A percentile compares a stretch with the other conserved stretches of the same genome.
These are phyloP conservation scores for Tirmania nivea DNA, from an alignment of 495 filamentous ascomycete species.

Conservation along the genomic window DNA sequence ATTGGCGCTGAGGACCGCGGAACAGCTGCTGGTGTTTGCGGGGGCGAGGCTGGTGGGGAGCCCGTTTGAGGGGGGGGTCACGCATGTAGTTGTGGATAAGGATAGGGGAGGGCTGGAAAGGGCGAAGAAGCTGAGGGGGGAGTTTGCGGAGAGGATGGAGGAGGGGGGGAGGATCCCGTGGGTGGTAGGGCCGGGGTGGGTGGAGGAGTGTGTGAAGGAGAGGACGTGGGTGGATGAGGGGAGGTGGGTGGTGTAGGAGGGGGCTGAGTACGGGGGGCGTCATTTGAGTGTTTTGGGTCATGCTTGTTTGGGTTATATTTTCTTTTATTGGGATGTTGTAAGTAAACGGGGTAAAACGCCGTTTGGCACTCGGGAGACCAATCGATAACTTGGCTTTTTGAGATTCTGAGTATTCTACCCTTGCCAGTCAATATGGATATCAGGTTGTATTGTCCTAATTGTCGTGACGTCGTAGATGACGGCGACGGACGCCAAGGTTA, in stretches of 20 bases:
- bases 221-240: conserved; percentile 71
- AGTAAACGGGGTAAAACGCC: too few relatives aligned
- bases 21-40: conserved; percentile 39
- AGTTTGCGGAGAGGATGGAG: conserved; percentile 22
- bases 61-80: conserved; percentile 30
- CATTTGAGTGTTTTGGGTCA: too few relatives aligned
- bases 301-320: too few relatives aligned
- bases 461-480: too few relatives aligned
- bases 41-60: conserved; percentile 31
- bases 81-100: conserved; percentile 39
- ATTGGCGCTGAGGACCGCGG: conserved; percentile 15
- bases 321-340: too few relatives aligned
- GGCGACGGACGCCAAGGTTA: too few relatives aligned
- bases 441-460: too few relatives aligned
- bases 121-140: conserved; percentile 25
- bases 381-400: too few relatives aligned
- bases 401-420: too few relatives aligned
- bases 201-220: conserved; percentile 59
- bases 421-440: too few relatives aligned
- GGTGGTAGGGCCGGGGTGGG: conserved; percentile 50
- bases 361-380: too few relatives aligned
- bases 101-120: conserved; percentile 19
- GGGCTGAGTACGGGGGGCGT: too few relatives aligned
- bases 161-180: conserved; percentile 36
- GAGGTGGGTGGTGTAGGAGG: conserved; percentile 16